Base-by-base conservation (phyloP, 208 protist genomes). In the Acanthamoeba healyi region DNA sequence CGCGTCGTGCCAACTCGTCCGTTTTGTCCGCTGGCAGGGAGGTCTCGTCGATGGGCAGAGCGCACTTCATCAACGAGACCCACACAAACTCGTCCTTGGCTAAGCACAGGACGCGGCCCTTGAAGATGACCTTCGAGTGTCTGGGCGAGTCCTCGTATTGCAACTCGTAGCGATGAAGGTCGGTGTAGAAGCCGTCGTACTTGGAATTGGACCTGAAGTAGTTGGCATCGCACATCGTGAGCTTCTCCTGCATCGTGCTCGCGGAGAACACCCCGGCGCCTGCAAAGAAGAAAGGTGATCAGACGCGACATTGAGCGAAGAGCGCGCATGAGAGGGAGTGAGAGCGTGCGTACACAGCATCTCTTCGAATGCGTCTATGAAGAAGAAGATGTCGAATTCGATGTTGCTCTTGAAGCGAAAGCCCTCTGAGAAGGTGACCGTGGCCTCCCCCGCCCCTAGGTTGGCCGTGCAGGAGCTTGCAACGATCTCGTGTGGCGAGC, bases 331-430 rank as follows among this genome's bases (percentile, higher is more conserved):
- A 22, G 15, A 7, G 22, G 22, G 61, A 36, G 29, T 22, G 29
- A 36, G 22, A 22, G 61, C 29, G 29, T 34, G 29, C 61, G n/a
- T 72, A 72, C 63, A 72, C 9, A 72, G 12, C 32, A 24, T 32
- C n/a, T 32, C 26, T 19, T 79, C 67, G 67, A 46, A 79, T 1
- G 6, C 17, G 36, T 79, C 67, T 26, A 36, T 29, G 34, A 46
- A 22, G 36, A 46, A 38, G 15, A 44, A 79, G 67, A 79, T 3
- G 19, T 79, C 36, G 5, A 79, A 44, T 36, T 79, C 67, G 67
- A 79, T 24, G 38, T n/a, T 10, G 38, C 38, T 24, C 34, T 79
- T 79, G 67, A 79, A 79, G 36, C 67, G 67, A 24, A 79, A 79
- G 32, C 67, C 67, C 10, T 14, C 19, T 10, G 32, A 9, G 14